These are phyloP conservation scores for Serendipita sp. DNA, from an alignment of 768 basidiomycete species.

Conservation along the genomic window DNA sequence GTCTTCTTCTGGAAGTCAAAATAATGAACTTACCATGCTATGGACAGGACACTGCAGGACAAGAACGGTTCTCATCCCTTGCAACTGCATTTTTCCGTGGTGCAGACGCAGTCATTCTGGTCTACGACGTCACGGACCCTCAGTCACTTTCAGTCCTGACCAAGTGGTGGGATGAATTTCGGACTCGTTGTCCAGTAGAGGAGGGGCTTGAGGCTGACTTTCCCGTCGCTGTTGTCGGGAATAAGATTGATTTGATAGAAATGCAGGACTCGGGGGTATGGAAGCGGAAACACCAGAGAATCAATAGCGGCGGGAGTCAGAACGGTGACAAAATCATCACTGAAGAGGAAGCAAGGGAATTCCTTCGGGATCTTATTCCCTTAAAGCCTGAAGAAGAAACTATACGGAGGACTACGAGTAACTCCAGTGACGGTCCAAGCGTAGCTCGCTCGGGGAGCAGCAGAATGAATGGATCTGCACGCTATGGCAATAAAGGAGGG, in stretches of 20 bases:
- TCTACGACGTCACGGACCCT: constrained; percentile 63
- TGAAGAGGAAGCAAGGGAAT: constrained; percentile 31
- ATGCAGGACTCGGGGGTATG: constrained; percentile 11
- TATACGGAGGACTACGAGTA: background rate
- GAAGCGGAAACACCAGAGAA: constrained; percentile 3
- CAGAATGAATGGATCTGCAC: background rate
- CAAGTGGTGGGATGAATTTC: constrained; percentile 72
- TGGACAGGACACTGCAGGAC: constrained; percentile 64
- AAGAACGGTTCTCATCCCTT: constrained; percentile 73
- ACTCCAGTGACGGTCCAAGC: constrained; percentile 6
- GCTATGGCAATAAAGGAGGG: background rate
- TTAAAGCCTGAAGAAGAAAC: constrained; percentile 4
- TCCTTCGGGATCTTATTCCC: constrained; percentile 45
- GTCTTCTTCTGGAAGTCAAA: background rate
- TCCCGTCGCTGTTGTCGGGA: constrained; percentile 51
- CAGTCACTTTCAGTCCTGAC: constrained; percentile 40
- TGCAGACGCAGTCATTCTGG: constrained; percentile 63
- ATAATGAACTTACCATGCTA: constrained; percentile 5
- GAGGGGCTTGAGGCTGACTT: constrained; percentile 49
- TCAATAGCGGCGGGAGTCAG: background rate
- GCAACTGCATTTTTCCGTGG: constrained; percentile 74
- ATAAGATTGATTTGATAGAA: constrained; percentile 50
- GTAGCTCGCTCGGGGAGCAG: background rate
- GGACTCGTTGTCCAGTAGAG: constrained; percentile 49
- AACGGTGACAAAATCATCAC: constrained; percentile 17